Conservation (phyloP, 495 filamentous ascomycete species). For the Hyaloscypha finlandica region DNA sequence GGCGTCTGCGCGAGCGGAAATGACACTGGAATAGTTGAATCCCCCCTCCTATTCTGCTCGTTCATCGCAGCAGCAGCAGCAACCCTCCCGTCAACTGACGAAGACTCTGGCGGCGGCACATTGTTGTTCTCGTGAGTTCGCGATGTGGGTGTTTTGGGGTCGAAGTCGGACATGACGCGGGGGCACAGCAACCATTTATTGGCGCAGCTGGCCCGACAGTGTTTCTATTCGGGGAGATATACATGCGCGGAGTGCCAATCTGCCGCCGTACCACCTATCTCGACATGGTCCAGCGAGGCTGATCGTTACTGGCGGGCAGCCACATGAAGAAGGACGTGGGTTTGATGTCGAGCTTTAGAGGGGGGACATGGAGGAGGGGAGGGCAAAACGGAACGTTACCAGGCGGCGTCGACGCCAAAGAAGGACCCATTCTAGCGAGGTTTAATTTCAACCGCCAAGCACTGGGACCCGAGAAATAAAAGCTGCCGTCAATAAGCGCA, state of each 20-base stretch:
- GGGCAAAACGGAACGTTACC: neutral
- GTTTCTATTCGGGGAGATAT: constrained; percentile 4
- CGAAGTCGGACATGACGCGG: constrained; percentile 28
- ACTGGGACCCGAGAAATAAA: neutral
- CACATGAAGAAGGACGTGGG: constrained; percentile 11
- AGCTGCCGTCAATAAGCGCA: neutral
- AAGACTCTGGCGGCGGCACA: constrained; percentile 2
- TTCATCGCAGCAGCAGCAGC: constrained; percentile 13
- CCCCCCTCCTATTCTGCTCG: constrained; percentile 16
- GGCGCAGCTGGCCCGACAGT: neutral
- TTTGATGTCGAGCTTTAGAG: neutral
- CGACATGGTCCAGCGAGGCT: constrained; percentile 19
- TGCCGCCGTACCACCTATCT: constrained; percentile 10
- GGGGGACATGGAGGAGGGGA: neutral
- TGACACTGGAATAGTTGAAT: constrained; percentile 15
- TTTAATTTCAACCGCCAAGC: constrained; percentile 13
- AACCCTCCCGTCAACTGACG: constrained; percentile 13
- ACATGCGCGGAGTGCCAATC: neutral
- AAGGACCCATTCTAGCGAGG: neutral
- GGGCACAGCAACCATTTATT: neutral
- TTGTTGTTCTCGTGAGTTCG: constrained; percentile 10
- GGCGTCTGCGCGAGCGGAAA: constrained; percentile 15
- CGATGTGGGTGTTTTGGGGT: constrained; percentile 20
- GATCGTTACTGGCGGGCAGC: constrained; percentile 13
- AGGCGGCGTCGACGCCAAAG: neutral